A percentile compares a stretch with the other conserved stretches of the same genome.
phyloP scores from a whole-genome alignment of 345 rosid species.

The Syzygium aromaticum region DNA sequence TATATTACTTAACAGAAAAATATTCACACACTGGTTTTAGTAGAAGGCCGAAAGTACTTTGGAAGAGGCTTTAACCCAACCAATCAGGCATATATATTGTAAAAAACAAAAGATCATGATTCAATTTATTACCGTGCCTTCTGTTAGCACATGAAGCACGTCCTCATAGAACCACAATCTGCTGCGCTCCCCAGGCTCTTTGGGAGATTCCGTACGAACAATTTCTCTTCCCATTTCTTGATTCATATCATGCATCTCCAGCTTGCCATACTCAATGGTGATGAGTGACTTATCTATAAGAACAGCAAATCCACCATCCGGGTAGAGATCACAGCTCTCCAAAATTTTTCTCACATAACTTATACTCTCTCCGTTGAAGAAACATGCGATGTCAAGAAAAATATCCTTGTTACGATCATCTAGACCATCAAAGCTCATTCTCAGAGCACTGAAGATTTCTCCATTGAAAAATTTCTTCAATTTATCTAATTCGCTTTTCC shows the following conservation, averaged over 20 bases:
- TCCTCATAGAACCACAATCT: neutral
- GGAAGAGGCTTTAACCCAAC: neutral
- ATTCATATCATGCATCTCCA: conserved; percentile 18
- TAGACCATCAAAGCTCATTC: conserved; percentile 4
- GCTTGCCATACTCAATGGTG: neutral
- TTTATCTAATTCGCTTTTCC: neutral
- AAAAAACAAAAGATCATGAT: neutral
- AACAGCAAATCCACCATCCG: neutral
- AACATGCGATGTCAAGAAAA: conserved; percentile 13
- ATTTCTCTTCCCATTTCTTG: conserved; percentile 24
- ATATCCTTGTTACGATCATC: neutral
- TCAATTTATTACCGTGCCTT: neutral
- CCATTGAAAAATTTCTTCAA: neutral
- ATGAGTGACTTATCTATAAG: conserved; percentile 6
- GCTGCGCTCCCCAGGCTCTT: conserved; percentile 10
- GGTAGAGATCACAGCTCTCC: neutral
- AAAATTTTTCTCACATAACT: neutral
- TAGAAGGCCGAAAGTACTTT: neutral
- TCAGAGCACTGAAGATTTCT: neutral
- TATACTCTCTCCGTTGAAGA: conserved; percentile 1
- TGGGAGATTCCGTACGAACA: conserved; percentile 2
- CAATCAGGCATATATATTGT: neutral
- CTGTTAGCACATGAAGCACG: neutral
- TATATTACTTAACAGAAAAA: neutral
- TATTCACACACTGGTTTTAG: neutral